Base-by-base conservation (phyloP, 768 basidiomycete species). In the Suillus ampliporus region DNA sequence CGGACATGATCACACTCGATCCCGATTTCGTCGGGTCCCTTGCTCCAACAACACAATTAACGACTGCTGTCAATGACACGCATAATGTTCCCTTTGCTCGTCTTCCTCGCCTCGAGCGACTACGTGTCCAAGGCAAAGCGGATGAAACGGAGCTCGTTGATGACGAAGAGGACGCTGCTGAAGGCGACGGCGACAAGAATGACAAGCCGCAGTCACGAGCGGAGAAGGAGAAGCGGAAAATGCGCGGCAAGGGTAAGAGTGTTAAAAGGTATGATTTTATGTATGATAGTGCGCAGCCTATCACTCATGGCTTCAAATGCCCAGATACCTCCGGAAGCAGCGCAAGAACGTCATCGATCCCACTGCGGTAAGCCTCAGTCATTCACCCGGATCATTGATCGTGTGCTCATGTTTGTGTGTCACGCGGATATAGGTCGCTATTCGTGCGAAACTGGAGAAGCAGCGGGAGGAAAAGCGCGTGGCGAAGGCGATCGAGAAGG, bases 331-430 rank as follows among this genome's bases (percentile, higher is more conserved):
- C 65, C 84, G 92, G 69, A 97, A 95, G 80, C 92, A 97, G 76
- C 87, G 94, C 73, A 95, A 96, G 82, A 97, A 98, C 70, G 92
- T 98, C 53, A 86, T 98, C 65, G 95, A 98, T 73, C 93, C 94
- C 26, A 82, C 84, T 26, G 82, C 85, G 26, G 91, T 92, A 60
- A 60, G 84, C 79, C 15, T 51, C 34, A 13, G 17, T 44, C 6
- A 8, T 11, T 34, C 37, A 34, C 68, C 59, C 68, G 3, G 11
- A 47, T 28, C 17, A 1, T 53, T 38, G 57, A 1, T 57, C 4
- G 0, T 26, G 26, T 44, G 19, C 46, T 40, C 58, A 50, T 13
- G 10, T 57, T 5, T n/a, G 35, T 37, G 23, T 23, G 14, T 35
- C 37, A 34, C 17, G 5, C 9, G 17, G 17, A 54, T 21, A 52